phyloP scores from a whole-genome alignment of 768 basidiomycete species.

The Leccinum disarticulatum region DNA sequence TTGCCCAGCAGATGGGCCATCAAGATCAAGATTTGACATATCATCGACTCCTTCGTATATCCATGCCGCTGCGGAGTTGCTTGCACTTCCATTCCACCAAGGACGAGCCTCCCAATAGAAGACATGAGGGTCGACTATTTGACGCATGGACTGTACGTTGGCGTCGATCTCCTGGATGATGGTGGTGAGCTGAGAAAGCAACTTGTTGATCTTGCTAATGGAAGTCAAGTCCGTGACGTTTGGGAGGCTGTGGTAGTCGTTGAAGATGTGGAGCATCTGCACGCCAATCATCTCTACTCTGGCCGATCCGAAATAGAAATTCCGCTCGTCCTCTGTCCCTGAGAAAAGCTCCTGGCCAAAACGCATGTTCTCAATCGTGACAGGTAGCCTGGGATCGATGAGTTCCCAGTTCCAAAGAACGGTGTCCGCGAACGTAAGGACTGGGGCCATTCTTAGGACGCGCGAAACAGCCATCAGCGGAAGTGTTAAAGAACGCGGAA shows the following conservation, averaged over 20 bases:
- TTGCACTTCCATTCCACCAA: constrained; percentile 86
- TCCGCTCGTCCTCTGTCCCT: constrained; percentile 77
- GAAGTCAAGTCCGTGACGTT: constrained; percentile 62
- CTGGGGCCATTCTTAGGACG: constrained; percentile 81
- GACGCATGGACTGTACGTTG: constrained; percentile 66
- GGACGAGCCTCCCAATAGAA: constrained; percentile 92
- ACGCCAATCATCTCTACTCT: constrained; percentile 84
- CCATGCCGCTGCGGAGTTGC: constrained; percentile 56
- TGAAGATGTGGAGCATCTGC: constrained; percentile 82
- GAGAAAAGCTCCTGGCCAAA: constrained; percentile 72
- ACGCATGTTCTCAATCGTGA: constrained; percentile 72
- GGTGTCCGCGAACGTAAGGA: constrained; percentile 94
- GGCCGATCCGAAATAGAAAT: constrained; percentile 86
- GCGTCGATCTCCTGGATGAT: constrained; percentile 75
- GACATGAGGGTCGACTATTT: constrained; percentile 74
- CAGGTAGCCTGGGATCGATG: constrained; percentile 53
- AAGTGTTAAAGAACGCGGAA: constrained; percentile 76
- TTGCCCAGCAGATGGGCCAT: constrained; percentile 94
- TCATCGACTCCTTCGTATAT: constrained; percentile 75
- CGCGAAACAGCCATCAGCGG: constrained; percentile 78
- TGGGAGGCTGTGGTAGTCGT: constrained; percentile 79
- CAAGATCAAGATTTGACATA: constrained; percentile 59
- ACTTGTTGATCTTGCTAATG: constrained; percentile 65
- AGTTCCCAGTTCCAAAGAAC: constrained; percentile 91
- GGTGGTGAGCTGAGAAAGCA: constrained; percentile 64